phyloP scores from a whole-genome alignment of 2,329 filamentous ascomycete species.

The Phyllosticta capitalensis region DNA sequence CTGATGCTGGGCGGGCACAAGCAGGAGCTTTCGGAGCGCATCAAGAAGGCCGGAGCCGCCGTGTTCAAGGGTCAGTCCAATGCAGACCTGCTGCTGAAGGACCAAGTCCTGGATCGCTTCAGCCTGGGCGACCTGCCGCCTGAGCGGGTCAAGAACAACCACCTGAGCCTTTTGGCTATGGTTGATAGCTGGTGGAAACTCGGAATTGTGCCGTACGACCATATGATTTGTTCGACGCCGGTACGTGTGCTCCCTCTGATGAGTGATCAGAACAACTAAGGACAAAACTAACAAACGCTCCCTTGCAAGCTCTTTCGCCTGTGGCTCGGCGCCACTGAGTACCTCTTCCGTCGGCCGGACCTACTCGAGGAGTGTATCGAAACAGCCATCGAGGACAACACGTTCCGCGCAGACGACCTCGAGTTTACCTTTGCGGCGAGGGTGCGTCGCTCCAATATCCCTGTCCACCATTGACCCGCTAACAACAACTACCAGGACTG shows the following conservation, averaged over 20 bases:
- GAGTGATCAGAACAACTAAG: not conserved
- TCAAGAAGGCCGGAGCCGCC: constrained; percentile 68
- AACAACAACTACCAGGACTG: constrained; percentile 52
- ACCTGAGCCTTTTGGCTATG: constrained; percentile 87
- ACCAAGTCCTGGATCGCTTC: constrained; percentile 81
- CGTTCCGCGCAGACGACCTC: constrained; percentile 88
- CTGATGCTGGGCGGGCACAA: constrained; percentile 84
- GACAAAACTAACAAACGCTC: not conserved
- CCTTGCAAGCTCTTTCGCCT: constrained; percentile 68
- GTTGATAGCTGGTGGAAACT: constrained; percentile 97
- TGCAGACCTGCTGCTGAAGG: constrained; percentile 58
- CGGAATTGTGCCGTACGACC: constrained; percentile 91
- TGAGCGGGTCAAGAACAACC: constrained; percentile 74
- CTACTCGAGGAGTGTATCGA: constrained; percentile 77
- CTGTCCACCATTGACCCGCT: not conserved
- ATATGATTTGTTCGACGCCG: constrained; percentile 98
- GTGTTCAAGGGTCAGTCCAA: constrained; percentile 54
- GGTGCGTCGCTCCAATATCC: constrained; percentile 28
- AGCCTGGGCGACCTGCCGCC: constrained; percentile 63
- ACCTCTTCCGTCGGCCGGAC: constrained; percentile 74
- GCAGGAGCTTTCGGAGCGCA: constrained; percentile 61
- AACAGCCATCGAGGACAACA: constrained; percentile 80
- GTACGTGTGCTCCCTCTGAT: constrained; percentile 33
- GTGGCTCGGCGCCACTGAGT: constrained; percentile 95
- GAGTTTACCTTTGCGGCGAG: constrained; percentile 96